A percentile compares a stretch with the other conserved stretches of the same genome.
These are phyloP conservation scores for Pinus albicaulis DNA, from an alignment of 75 land plant genomes.

Conservation along the genomic window DNA sequence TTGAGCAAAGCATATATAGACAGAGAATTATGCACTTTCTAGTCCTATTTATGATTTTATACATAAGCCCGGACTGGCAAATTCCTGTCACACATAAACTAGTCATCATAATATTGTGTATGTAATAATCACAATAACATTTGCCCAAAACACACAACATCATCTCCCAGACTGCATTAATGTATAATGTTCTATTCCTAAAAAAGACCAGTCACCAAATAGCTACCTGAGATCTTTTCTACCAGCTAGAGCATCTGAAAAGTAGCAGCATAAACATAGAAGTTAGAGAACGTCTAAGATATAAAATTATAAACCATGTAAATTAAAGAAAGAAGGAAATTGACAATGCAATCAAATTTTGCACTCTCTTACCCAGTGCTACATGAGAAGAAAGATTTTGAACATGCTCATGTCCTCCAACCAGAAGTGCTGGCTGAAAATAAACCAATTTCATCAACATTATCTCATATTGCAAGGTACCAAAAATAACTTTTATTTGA, in stretches of 20 bases:
- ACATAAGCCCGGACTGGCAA: background rate
- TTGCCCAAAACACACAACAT: background rate
- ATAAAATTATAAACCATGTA: constrained; percentile 9
- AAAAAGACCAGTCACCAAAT: background rate
- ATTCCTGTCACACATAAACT: background rate
- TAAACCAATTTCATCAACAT: background rate
- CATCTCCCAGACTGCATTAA: background rate
- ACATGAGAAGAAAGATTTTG: constrained; percentile 19
- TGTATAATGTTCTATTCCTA: background rate
- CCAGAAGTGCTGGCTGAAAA: constrained; percentile 13
- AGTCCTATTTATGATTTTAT: background rate
- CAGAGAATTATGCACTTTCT: background rate
- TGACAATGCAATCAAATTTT: background rate
- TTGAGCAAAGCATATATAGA: background rate
- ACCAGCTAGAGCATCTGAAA: constrained; percentile 2
- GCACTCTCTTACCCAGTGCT: background rate
- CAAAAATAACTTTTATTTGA: background rate
- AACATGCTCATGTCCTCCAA: constrained; percentile 24
- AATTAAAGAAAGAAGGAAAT: background rate
- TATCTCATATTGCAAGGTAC: background rate
- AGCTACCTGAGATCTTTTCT: background rate
- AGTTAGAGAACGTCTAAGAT: background rate
- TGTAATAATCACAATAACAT: background rate
- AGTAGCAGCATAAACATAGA: background rate
- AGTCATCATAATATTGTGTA: background rate